Percentiles rank a stretch among this genome's conserved stretches.
Evolutionary conservation across 2,329 filamentous ascomycete species (phyloP).

Genomic region (Alternaria metachromatica): DNA sequence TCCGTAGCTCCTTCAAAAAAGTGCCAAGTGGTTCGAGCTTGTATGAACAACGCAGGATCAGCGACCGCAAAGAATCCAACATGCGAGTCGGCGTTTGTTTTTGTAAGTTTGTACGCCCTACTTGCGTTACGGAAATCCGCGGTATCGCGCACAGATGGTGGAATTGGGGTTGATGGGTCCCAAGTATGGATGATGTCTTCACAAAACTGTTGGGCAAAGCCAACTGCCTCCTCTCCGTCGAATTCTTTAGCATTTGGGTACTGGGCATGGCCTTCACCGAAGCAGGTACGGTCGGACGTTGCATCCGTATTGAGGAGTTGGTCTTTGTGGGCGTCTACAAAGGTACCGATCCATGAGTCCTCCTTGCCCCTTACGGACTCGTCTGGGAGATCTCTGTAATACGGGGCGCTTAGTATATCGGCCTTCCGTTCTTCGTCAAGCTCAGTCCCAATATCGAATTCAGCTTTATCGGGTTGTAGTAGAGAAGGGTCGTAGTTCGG

Average conservation of each 20-base stretch:
- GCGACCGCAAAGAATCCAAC: neutral
- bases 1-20: neutral
- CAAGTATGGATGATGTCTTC: neutral
- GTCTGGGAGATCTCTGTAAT: too few relatives aligned
- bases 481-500: too few relatives aligned
- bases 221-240: neutral
- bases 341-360: too few relatives aligned
- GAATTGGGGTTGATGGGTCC: neutral
- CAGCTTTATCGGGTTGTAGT: too few relatives aligned
- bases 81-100: neutral
- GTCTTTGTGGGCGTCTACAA: too few relatives aligned
- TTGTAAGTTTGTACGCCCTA: rapidly evolving
- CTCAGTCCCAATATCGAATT: too few relatives aligned
- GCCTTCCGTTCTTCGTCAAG: too few relatives aligned
- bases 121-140: neutral
- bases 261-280: too few relatives aligned
- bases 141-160: neutral
- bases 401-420: too few relatives aligned
- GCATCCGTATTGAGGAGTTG: neutral
- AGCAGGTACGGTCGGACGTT: neutral
- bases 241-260: neutral
- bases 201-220: neutral
- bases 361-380: too few relatives aligned
- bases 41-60: neutral
- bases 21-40: neutral